phyloP scores from a whole-genome alignment of 768 basidiomycete genomes.

The Hygrophorus pudorinus region DNA sequence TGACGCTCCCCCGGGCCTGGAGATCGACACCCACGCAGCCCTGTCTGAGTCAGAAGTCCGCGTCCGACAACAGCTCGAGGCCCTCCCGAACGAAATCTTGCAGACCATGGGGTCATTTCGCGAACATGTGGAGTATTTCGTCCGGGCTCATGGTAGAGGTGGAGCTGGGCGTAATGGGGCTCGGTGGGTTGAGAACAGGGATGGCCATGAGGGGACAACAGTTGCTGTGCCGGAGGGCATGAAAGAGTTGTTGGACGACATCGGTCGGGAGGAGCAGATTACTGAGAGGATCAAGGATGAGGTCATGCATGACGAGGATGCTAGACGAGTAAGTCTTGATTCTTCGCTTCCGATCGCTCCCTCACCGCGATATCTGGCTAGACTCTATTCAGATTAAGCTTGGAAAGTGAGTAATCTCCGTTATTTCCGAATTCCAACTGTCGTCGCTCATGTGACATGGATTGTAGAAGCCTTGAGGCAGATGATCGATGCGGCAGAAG shows the following conservation, averaged over 20 bases:
- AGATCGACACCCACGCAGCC: neutral
- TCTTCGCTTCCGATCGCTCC: neutral
- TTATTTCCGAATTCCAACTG: neutral
- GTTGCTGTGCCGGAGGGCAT: constrained; percentile 20
- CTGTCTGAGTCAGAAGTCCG: constrained; percentile 7
- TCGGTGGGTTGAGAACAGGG: too few species aligned
- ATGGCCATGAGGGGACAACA: constrained; percentile 7
- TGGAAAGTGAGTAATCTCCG: constrained; percentile 17
- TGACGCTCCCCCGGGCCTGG: neutral
- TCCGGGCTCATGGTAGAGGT: constrained; percentile 11
- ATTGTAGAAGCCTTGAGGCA: constrained; percentile 15
- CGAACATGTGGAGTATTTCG: constrained; percentile 24
- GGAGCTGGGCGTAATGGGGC: neutral
- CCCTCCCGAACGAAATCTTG: constrained; percentile 23
- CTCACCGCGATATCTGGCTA: constrained; percentile 8
- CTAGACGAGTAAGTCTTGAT: constrained; percentile 19
- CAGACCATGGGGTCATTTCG: constrained; percentile 20
- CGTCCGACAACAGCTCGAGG: constrained; percentile 19
- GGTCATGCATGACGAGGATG: constrained; percentile 23
- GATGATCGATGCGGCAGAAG: constrained; percentile 17
- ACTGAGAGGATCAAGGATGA: constrained; percentile 22
- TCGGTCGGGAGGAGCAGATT: constrained; percentile 22
- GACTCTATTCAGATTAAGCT: constrained; percentile 24
- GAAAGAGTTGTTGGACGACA: constrained; percentile 22
- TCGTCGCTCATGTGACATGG: constrained; percentile 2